Conservation (phyloP, 2,329 filamentous ascomycete species). For the Paraconiothyrium brasiliense region DNA sequence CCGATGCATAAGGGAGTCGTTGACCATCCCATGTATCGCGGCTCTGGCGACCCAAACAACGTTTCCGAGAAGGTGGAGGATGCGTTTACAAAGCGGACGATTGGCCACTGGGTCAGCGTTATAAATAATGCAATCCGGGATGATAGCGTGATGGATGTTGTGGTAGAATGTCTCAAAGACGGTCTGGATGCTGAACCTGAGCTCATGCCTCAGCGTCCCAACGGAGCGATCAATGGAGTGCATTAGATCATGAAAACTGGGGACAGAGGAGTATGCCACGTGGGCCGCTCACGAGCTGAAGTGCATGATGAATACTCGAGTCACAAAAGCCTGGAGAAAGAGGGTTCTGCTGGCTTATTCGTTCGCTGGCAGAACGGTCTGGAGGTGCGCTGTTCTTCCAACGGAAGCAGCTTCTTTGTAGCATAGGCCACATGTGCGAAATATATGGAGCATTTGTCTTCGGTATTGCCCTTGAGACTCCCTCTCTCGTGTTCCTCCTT, state of each 20-base stretch:
- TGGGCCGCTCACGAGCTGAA: not conserved
- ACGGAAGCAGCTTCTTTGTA: too few species aligned
- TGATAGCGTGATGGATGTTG: constrained; percentile 21
- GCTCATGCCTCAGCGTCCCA: not conserved
- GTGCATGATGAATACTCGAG: not conserved
- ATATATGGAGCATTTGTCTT: too few species aligned
- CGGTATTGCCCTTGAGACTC: too few species aligned
- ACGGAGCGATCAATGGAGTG: not conserved
- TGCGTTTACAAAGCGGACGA: constrained; percentile 14
- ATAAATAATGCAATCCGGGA: constrained; percentile 21
- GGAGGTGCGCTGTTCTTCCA: too few species aligned
- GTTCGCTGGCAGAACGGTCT: too few species aligned
- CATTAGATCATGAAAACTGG: not conserved
- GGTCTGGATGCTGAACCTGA: constrained; percentile 7
- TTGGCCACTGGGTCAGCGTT: constrained; percentile 24
- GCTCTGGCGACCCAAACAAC: not conserved
- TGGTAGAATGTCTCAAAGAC: constrained; percentile 21
- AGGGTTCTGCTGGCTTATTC: too few species aligned
- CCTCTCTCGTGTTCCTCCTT: too few species aligned
- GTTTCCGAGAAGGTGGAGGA: constrained; percentile 1
- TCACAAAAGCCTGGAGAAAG: too few species aligned
- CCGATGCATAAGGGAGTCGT: constrained; percentile 25
- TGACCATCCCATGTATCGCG: constrained; percentile 20
- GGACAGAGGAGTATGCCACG: not conserved
- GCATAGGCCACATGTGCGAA: too few species aligned